A percentile compares a stretch with the other conserved stretches of the same genome.
Evolutionary conservation across 2,329 filamentous ascomycete genomes (phyloP).

Genomic region (Sclerotinia borealis): DNA sequence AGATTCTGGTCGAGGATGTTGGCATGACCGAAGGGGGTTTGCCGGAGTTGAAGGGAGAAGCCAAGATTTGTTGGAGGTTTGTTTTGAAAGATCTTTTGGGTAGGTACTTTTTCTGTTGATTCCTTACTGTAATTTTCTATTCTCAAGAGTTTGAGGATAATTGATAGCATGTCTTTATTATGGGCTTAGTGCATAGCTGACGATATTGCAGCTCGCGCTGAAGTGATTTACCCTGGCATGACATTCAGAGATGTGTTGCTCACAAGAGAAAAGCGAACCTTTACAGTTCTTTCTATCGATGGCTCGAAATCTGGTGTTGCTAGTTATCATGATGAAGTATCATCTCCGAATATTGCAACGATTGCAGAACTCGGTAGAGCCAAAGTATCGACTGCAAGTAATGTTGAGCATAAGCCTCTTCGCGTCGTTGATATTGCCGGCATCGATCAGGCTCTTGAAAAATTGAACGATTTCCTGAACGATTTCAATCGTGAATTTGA

Average conservation of each 20-base stretch:
- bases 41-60: slow-evolving; percentile 31
- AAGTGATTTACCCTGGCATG: slow-evolving; percentile 65
- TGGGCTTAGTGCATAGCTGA: slow-evolving; percentile 19
- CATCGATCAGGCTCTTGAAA: slow-evolving; percentile 54
- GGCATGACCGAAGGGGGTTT: slow-evolving; percentile 33
- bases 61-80: slow-evolving; percentile 43
- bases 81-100: slow-evolving; percentile 38
- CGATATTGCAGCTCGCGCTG: slow-evolving; percentile 47
- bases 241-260: slow-evolving; percentile 58
- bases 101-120: slow-evolving; percentile 19
- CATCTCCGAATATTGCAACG: slow-evolving; percentile 25
- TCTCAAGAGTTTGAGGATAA: not conserved
- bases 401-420: slow-evolving; percentile 27
- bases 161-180: not conserved
- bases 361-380: slow-evolving; percentile 8
- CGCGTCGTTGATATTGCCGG: slow-evolving; percentile 58
- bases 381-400: slow-evolving; percentile 12
- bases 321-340: slow-evolving; percentile 22
- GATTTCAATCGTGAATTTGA: slow-evolving; percentile 43
- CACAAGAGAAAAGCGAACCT: slow-evolving; percentile 52
- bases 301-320: slow-evolving; percentile 38
- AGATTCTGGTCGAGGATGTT: slow-evolving; percentile 56
- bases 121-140: not conserved
- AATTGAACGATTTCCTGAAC: slow-evolving; percentile 61
- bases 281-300: slow-evolving; percentile 53